Percentiles rank a stretch among this genome's conserved stretches.
phyloP scores from a whole-genome alignment of 2,329 filamentous ascomycete species.

The Aspergillus sp. region DNA sequence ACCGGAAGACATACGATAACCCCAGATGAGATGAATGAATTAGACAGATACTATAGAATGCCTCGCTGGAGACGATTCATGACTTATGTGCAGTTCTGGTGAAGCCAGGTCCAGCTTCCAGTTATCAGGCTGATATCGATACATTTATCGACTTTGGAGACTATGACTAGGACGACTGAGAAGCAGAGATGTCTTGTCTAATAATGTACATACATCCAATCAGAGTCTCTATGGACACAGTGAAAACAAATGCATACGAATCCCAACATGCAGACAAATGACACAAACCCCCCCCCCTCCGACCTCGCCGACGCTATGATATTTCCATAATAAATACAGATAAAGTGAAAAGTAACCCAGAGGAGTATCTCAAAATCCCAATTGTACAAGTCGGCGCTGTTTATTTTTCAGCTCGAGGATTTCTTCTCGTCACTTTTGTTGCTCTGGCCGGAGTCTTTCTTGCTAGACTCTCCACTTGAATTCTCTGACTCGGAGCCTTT shows the following conservation, averaged over 20 bases:
- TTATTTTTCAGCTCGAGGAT: slow-evolving; percentile 31
- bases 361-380: slow-evolving; percentile 19
- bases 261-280: slow-evolving; percentile 16
- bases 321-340: slow-evolving; percentile 30
- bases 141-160: no score
- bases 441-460: slow-evolving; percentile 25
- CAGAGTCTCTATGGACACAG: slow-evolving; percentile 9
- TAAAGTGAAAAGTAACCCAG: slow-evolving; percentile 23
- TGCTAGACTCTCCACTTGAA: slow-evolving; percentile 29
- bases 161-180: not conserved
- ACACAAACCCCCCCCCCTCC: slow-evolving; percentile 26
- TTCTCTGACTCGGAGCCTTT: slow-evolving; percentile 19
- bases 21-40: not conserved
- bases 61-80: not conserved
- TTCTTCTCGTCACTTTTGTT: slow-evolving; percentile 28
- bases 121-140: no score
- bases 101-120: not conserved
- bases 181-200: slow-evolving; percentile 8
- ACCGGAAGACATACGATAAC: not conserved
- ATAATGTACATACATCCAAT: slow-evolving; percentile 7
- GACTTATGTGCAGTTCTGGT: not conserved
- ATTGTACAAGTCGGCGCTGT: slow-evolving; percentile 13
- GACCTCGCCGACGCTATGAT: slow-evolving; percentile 40
- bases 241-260: slow-evolving; percentile 9
- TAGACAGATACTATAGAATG: not conserved